Conservation (phyloP, 495 filamentous ascomycete genomes). For the Xylaria acuta region DNA sequence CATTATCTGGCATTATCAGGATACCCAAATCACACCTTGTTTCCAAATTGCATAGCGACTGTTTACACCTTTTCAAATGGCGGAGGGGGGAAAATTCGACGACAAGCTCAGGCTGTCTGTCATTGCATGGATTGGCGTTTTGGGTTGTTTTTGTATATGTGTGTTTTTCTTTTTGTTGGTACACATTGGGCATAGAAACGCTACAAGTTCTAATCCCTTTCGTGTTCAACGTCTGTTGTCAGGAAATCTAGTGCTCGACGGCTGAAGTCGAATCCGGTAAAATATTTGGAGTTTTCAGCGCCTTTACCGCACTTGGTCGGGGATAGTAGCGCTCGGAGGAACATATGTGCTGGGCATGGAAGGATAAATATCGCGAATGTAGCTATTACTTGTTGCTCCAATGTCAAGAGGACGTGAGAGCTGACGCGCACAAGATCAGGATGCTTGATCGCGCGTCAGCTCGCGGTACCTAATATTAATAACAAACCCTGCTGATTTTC, state of each 20-base stretch:
- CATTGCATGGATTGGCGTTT: conserved; percentile 44
- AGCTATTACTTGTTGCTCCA: conserved; percentile 39
- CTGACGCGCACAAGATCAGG: conserved; percentile 29
- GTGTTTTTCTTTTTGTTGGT: conserved; percentile 25
- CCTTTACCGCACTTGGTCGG: conserved; percentile 24
- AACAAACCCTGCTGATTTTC: conserved; percentile 33
- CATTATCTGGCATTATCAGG: conserved; percentile 41
- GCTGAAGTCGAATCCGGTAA: conserved; percentile 8
- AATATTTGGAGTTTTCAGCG: conserved; percentile 35
- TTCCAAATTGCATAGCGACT: conserved; percentile 62
- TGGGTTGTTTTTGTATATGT: conserved; percentile 24
- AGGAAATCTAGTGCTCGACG: background rate
- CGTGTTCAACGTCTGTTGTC: background rate
- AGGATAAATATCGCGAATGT: conserved; percentile 23
- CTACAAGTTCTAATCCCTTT: background rate
- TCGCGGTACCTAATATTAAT: conserved; percentile 44
- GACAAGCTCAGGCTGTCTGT: conserved; percentile 41
- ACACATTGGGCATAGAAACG: background rate
- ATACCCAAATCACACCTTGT: conserved; percentile 45
- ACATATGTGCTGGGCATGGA: conserved; percentile 26
- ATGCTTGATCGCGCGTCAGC: conserved; percentile 30
- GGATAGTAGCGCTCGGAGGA: conserved; percentile 26
- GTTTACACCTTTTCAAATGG: conserved; percentile 45
- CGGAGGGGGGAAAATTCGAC: conserved; percentile 33
- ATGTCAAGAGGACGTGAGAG: conserved; percentile 33